Conservation (phyloP, 768 basidiomycete species). For the Termitomyces sp. region DNA sequence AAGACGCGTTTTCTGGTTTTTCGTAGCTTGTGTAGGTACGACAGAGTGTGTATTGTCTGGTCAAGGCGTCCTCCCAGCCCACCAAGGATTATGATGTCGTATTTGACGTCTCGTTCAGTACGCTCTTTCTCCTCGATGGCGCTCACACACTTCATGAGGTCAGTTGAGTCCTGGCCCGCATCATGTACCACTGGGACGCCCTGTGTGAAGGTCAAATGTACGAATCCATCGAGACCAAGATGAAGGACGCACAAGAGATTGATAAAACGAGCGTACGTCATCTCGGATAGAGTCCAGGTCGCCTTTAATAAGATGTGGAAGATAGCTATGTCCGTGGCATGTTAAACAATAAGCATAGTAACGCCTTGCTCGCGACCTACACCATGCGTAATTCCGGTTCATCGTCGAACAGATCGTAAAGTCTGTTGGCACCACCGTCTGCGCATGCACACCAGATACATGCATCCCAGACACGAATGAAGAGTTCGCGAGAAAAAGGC, state of each 20-base stretch:
- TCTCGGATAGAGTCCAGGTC: constrained; percentile 85
- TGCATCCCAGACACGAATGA: constrained; percentile 55
- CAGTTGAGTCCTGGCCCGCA: constrained; percentile 77
- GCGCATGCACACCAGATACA: constrained; percentile 63
- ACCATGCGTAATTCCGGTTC: constrained; percentile 8
- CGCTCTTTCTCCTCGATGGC: constrained; percentile 57
- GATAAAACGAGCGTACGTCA: constrained; percentile 72
- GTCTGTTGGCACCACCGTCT: constrained; percentile 84
- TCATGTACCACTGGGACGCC: constrained; percentile 67
- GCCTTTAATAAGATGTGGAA: constrained; percentile 88
- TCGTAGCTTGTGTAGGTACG: constrained; percentile 77
- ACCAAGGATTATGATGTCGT: constrained; percentile 76
- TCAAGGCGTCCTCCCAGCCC: constrained; percentile 90
- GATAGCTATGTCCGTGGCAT: constrained; percentile 38
- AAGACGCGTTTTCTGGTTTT: constrained; percentile 53
- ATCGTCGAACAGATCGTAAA: constrained; percentile 50
- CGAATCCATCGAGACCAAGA: not conserved
- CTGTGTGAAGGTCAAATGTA: constrained; percentile 30
- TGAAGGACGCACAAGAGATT: constrained; percentile 38
- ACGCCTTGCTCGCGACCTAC: not conserved
- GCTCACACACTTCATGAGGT: constrained; percentile 88
- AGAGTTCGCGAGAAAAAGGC: constrained; percentile 62
- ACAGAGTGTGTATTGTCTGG: constrained; percentile 89
- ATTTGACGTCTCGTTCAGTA: constrained; percentile 42
- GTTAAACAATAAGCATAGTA: not conserved